Evolutionary conservation across 176 grass and related monocot genomes (phyloP).

Genomic region (Otatea glauca): DNA sequence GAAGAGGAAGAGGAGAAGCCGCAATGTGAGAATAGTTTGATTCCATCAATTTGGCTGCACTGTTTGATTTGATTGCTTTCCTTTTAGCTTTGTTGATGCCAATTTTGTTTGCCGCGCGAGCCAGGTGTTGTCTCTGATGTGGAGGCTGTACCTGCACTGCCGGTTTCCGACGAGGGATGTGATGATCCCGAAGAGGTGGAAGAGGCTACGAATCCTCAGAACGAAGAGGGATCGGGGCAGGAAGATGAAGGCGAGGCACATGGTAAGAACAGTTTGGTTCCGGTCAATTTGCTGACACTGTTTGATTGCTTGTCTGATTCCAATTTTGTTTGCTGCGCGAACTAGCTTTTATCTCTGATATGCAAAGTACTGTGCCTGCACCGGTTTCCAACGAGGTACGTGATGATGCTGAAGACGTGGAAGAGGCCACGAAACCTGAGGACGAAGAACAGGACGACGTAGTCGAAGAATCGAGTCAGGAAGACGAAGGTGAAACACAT

Average conservation of each 20-base stretch:
- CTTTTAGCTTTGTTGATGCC: not conserved
- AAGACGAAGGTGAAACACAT: constrained; percentile 30
- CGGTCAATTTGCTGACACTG: too few relatives aligned
- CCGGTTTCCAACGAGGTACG: not conserved
- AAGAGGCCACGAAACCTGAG: not conserved
- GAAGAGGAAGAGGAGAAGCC: constrained; percentile 28
- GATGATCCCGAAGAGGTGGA: not conserved
- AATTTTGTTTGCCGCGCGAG: constrained; percentile 4
- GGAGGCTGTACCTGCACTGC: not conserved
- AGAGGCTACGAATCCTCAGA: not conserved
- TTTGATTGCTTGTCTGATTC: too few relatives aligned
- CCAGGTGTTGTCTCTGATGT: not conserved
- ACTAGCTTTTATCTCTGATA: too few relatives aligned
- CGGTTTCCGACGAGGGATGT: not conserved
- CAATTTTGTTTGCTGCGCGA: too few relatives aligned
- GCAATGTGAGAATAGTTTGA: constrained; percentile 17
- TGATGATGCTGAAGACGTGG: not conserved
- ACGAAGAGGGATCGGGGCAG: not conserved
- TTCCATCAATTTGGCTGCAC: not conserved
- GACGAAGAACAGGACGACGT: not conserved
- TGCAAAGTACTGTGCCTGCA: too few relatives aligned
- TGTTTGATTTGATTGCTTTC: not conserved
- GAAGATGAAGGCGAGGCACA: not conserved
- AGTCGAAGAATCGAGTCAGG: not conserved
- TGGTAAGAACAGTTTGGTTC: too few relatives aligned